Conservation (phyloP, 306 rosid species). For the Quercus agrifolia region DNA sequence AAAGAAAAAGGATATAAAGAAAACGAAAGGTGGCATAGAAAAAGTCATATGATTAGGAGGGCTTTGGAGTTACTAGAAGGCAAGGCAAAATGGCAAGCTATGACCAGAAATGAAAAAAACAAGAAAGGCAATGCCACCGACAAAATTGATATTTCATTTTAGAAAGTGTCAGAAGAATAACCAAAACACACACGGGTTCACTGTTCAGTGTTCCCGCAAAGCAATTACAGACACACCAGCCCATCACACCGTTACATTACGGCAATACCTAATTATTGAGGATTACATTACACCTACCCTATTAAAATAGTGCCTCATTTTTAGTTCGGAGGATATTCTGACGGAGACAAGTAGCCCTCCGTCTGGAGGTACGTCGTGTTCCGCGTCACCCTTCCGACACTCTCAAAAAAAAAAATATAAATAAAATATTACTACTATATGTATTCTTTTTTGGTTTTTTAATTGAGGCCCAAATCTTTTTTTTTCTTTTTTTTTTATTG, state of each 20-base stretch:
- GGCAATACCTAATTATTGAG: background rate
- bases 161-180: background rate
- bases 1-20: too few relatives aligned
- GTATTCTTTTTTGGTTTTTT: background rate
- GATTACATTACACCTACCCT: background rate
- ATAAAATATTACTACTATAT: too few relatives aligned
- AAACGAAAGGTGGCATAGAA: too few relatives aligned
- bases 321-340: background rate
- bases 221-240: too few relatives aligned
- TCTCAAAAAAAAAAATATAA: background rate
- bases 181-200: background rate
- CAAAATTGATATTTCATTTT: background rate
- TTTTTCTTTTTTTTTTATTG: background rate
- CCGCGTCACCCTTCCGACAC: background rate
- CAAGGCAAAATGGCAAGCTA: too few relatives aligned
- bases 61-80: too few relatives aligned
- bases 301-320: background rate
- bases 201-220: background rate
- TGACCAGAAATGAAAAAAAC: too few relatives aligned
- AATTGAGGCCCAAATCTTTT: background rate
- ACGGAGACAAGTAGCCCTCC: background rate
- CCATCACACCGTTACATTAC: background rate
- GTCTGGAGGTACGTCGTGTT: background rate
- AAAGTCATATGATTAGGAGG: too few relatives aligned
- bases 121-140: background rate